Base-by-base conservation (phyloP, 2,329 filamentous ascomycete genomes). In the Dothistroma septosporum region DNA sequence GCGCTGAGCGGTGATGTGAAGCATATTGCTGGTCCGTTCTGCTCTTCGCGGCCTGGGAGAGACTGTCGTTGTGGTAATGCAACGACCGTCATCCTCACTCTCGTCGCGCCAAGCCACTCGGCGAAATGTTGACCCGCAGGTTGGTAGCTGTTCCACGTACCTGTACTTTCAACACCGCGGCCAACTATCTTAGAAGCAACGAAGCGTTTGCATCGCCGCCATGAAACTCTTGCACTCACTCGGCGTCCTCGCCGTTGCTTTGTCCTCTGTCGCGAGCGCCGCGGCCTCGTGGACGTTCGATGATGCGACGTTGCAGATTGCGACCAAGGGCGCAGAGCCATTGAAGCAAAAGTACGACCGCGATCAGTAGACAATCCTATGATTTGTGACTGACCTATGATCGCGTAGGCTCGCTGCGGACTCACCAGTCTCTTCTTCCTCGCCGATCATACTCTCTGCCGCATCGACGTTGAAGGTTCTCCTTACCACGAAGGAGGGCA, bases 401-500 rank as follows among this genome's bases (percentile, higher is more conserved):
- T 37, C 21, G 22, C 31, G 11, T 37, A 81, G 79, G 62, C 66
- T 81, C 60, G 73, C 66, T 46, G 70, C 76, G 24, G 83, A 82
- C 64, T 79, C 83, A 9, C 83, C 86, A 19, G 80, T 92, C 64
- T 61, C 46, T 16, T 63, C 49, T 24, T 68, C 64, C 12, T 61
- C 59, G 10, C 77, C 87, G 12, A 74, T 97, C 47, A 76, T 81
- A 11, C 80, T 97, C 64, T 85, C 86, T 64, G 76, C 82, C 57
- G 75, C 84, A 57, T 92, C 95, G 73, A 86, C 86, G 47, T 80
- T 97, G 72, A 96, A 94, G 80, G 79, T 99, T 67, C 78, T 86
- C 67, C 79, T 99, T 70, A 96, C 91, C 35, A 84, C 91, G 9
- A 88, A 89, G 74, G 91, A 96, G 72, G 87, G 85, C 73, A 86